These are phyloP conservation scores for Phanerodontia chrysosporium DNA, from an alignment of 768 basidiomycete genomes.

Conservation along the genomic window DNA sequence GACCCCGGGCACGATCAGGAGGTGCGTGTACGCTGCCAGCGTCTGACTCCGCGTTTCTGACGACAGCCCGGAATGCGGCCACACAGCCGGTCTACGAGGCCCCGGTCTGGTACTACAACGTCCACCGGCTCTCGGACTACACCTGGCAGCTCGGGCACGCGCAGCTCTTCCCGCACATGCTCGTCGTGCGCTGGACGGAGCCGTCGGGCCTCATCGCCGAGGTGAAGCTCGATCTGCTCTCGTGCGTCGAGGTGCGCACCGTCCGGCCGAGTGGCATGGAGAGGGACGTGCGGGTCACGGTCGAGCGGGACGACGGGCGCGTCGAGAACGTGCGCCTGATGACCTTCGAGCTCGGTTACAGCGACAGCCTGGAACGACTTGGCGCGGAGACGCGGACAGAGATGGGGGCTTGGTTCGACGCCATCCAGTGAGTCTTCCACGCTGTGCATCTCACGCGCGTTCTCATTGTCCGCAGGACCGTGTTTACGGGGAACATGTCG, in stretches of 20 bases:
- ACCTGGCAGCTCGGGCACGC: conserved; percentile 5
- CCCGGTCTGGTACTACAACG: conserved; percentile 12
- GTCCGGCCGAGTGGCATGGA: neutral
- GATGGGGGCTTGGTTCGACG: conserved; percentile 10
- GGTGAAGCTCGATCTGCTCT: conserved; percentile 6
- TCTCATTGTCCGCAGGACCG: neutral
- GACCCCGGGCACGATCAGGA: neutral
- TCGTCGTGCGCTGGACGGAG: conserved; percentile 3
- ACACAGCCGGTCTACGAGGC: conserved; percentile 1
- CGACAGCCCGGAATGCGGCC: too few species aligned
- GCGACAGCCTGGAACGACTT: conserved; percentile 9
- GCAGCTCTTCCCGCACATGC: conserved; percentile 6
- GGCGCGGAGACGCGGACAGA: conserved; percentile 2
- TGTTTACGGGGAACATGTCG: conserved; percentile 10
- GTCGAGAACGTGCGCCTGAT: conserved; percentile 1
- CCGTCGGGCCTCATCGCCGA: neutral
- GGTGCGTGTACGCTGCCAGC: neutral
- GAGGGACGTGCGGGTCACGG: conserved; percentile 1
- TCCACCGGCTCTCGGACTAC: conserved; percentile 7
- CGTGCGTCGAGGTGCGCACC: conserved; percentile 11
- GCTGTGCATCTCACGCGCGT: neutral
- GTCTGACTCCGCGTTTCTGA: too few species aligned
- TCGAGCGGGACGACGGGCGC: neutral
- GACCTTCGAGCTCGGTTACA: conserved; percentile 8
- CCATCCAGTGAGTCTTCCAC: conserved; percentile 7